Evolutionary conservation across 1,284 basidiomycete species (phyloP).

Genomic region (Trametes versicolor): DNA sequence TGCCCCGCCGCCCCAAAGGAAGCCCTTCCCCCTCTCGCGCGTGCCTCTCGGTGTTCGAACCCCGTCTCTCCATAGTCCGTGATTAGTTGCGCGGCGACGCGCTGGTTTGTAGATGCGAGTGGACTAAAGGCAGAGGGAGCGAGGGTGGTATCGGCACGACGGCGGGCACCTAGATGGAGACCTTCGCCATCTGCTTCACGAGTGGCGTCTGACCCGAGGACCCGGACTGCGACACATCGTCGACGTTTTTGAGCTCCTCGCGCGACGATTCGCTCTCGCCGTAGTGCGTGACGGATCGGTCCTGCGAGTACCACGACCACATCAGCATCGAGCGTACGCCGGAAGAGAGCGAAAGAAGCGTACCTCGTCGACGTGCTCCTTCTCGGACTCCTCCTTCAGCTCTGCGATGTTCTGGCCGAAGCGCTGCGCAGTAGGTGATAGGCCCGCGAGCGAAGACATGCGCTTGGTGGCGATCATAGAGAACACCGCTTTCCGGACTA

Average conservation of each 20-base stretch:
- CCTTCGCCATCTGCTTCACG: slow-evolving; percentile 33
- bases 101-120: background rate
- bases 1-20: too few relatives aligned
- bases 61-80: background rate
- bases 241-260: slow-evolving; percentile 41
- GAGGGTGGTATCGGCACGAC: background rate
- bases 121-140: background rate
- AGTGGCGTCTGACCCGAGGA: slow-evolving; percentile 31
- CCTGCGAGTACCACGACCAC: slow-evolving; percentile 30
- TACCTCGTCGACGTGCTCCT: slow-evolving; percentile 80
- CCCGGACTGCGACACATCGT: slow-evolving; percentile 43
- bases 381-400: slow-evolving; percentile 86
- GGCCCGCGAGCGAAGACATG: slow-evolving; percentile 67
- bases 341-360: slow-evolving; percentile 30
- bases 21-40: too few relatives aligned
- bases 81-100: background rate
- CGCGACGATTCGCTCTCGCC: slow-evolving; percentile 28
- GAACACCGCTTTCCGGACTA: slow-evolving; percentile 88
- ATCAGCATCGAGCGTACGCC: slow-evolving; percentile 44
- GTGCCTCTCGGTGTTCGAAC: too few relatives aligned
- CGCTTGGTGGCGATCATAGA: slow-evolving; percentile 88
- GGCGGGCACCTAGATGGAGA: slow-evolving; percentile 27
- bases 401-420: slow-evolving; percentile 72
- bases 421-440: slow-evolving; percentile 56
- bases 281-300: slow-evolving; percentile 58